Conservation (phyloP, 441 rosid genomes). For the Euphorbia corollata region DNA sequence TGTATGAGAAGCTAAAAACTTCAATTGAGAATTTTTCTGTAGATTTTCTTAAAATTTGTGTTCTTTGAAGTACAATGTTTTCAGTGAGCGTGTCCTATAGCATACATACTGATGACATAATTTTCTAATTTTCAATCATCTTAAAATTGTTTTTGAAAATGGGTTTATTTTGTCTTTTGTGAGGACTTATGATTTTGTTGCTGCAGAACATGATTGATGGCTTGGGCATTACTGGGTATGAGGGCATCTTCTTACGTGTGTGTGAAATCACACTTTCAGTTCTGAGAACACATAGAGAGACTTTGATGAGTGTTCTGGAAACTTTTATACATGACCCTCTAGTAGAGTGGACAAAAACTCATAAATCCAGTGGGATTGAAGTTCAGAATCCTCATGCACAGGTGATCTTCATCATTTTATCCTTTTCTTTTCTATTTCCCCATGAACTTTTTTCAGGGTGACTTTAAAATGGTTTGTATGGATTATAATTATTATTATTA, state of each 20-base stretch:
- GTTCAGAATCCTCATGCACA: constrained; percentile 99
- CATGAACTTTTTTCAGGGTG: background rate
- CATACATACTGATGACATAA: background rate
- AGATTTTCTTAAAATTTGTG: background rate
- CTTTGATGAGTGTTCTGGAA: constrained; percentile 95
- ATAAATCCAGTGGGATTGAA: constrained; percentile 94
- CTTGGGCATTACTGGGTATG: constrained; percentile 95
- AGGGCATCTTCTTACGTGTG: constrained; percentile 80
- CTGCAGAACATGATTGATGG: constrained; percentile 97
- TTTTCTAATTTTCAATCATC: background rate
- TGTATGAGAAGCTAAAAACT: background rate
- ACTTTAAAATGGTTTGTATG: background rate
- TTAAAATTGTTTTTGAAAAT: background rate
- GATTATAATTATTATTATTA: too few species aligned
- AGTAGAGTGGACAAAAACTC: constrained; percentile 98
- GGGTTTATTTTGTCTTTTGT: background rate
- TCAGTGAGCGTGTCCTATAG: background rate
- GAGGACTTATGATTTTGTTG: background rate
- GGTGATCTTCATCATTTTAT: constrained; percentile 39
- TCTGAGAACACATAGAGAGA: constrained; percentile 83
- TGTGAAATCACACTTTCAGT: constrained; percentile 94
- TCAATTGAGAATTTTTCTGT: background rate
- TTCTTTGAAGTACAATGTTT: background rate
- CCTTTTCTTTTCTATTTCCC: background rate
- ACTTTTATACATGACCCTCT: constrained; percentile 99